A percentile compares a stretch with the other conserved stretches of the same genome.
These are phyloP conservation scores for Phaseolus lunatus DNA, from an alignment of 306 rosid species.

Conservation along the genomic window DNA sequence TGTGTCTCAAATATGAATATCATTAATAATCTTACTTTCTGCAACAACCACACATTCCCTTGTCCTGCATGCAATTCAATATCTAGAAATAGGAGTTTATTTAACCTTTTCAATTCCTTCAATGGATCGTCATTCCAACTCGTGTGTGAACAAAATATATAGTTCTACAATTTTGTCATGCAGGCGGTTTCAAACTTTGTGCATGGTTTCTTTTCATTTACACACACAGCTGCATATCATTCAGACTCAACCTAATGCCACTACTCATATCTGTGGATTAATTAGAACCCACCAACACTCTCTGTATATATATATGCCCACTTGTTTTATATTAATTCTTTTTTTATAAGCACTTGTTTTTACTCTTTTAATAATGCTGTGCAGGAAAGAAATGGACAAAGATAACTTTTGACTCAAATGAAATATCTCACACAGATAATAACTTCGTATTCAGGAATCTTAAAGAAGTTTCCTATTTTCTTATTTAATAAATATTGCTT, in stretches of 20 bases:
- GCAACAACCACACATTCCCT: not conserved
- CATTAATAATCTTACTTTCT: not conserved
- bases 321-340: too few species aligned
- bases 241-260: constrained; percentile 46
- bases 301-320: too few species aligned
- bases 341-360: too few species aligned
- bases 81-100: not conserved
- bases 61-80: not conserved
- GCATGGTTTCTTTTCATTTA: not conserved
- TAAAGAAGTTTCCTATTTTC: too few species aligned
- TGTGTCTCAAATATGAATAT: not conserved
- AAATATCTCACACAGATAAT: too few species aligned
- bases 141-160: constrained; percentile 1
- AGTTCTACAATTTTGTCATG: not conserved
- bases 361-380: too few species aligned
- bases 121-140: not conserved
- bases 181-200: constrained; percentile 22
- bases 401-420: too few species aligned
- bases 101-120: not conserved
- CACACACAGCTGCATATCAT: not conserved
- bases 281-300: too few species aligned
- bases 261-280: too few species aligned
- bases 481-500: too few species aligned
- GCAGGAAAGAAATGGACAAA: too few species aligned
- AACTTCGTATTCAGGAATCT: too few species aligned